Evolutionary conservation across 2,329 filamentous ascomycete species (phyloP), one percentile per base, ranked within the genome.

Genomic region (Cytospora paraplurivora): DNA sequence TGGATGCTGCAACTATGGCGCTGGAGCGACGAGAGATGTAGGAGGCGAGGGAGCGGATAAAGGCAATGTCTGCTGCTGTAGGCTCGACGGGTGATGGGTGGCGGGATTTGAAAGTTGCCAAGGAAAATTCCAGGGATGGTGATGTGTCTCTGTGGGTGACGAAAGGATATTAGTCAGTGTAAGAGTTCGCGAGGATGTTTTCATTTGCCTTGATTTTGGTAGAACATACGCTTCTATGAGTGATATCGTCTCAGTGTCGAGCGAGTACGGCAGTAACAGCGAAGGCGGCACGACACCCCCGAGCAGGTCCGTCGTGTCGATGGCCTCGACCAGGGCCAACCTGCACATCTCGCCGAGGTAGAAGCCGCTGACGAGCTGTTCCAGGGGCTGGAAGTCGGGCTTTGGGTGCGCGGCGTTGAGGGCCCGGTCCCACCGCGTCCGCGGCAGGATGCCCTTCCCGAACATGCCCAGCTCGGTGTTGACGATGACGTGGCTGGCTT

Each of bases 391-490:
- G 66, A 88, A 88, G 32, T 84, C 80, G 0, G 86, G 86, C 59
- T 78, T 76, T 13, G 82, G 77, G 66, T 87, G 87, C 0, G 73
- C 76, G 2, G 76, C 77, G 53, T 82, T 82, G 15, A 90, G 75
- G 6, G 76, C 71, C 19, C 74, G 72, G 67, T 90, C 87, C 86
- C 87, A 90, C 67, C 79, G 80, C 4, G 86, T 89, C 61, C 84
- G 68, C 7, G 86, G 85, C 33, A 89, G 74, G 56, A 87, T 79
- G 62, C 76, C 81, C 57, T 79, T 76, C 15, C 87, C 87, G 70
- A 88, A 88, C 86, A 89, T 89, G 68, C 86, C 83, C 38, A 89
- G 73, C 72, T 89, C 87, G 0, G 86, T 88, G 72, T 89, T 89
- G 68, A 89, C 81, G 65, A 89, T 84, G 62, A 89, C 85, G 68